Evolutionary conservation across 495 filamentous ascomycete genomes (phyloP).

Genomic region (Hyaloscypha hepaticicola): DNA sequence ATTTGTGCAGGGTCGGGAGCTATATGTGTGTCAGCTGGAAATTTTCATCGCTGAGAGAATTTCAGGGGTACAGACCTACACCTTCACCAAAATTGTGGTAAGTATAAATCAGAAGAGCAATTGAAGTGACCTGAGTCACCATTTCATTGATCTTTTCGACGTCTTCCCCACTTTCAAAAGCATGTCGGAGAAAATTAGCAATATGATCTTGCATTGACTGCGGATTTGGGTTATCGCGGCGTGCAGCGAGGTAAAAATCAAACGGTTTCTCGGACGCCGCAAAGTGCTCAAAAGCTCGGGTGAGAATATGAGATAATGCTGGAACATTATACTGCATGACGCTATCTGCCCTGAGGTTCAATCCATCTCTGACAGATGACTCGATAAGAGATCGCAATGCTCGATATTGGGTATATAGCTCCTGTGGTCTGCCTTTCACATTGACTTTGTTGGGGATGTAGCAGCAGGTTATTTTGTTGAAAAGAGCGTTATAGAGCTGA

Average conservation of each 20-base stretch:
- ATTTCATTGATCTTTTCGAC: neutral
- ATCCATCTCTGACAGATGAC: neutral
- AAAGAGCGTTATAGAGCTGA: neutral
- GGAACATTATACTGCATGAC: constrained; percentile 1
- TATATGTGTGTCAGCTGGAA: neutral
- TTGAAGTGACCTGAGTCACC: neutral
- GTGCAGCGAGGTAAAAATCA: constrained; percentile 2
- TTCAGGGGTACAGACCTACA: neutral
- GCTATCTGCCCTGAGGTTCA: neutral
- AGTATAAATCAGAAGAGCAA: neutral
- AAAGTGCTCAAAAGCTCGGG: constrained; percentile 4
- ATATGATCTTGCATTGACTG: neutral
- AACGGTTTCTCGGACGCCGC: neutral
- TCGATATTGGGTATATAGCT: neutral
- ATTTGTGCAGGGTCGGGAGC: neutral
- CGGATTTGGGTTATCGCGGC: neutral
- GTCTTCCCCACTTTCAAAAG: constrained; percentile 1
- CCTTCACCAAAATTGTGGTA: neutral
- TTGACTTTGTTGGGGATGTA: constrained; percentile 6
- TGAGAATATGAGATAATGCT: constrained; percentile 1
- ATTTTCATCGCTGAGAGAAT: neutral
- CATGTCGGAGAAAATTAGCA: constrained; percentile 3
- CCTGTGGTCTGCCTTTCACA: neutral
- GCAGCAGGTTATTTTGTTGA: neutral
- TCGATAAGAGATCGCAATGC: neutral